Conservation (phyloP, 208 protist species). For the Borovskyia barvae region DNA sequence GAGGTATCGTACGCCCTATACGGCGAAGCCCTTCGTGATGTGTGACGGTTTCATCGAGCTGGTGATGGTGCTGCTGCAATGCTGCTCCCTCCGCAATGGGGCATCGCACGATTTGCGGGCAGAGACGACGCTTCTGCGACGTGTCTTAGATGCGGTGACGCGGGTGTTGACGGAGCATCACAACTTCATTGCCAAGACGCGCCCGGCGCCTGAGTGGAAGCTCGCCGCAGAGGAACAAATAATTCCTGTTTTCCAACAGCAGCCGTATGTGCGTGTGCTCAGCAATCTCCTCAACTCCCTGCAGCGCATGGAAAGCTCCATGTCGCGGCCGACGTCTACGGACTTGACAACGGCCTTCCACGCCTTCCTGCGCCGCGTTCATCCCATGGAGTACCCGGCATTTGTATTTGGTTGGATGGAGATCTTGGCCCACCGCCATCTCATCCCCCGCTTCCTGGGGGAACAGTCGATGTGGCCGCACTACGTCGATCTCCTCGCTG, state of each 20-base stretch:
- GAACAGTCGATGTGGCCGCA: conserved; percentile 38
- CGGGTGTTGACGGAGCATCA: conserved; percentile 78
- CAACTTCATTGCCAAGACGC: conserved; percentile 44
- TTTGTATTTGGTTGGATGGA: conserved; percentile 99
- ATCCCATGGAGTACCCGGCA: conserved; percentile 91
- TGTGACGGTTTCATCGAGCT: conserved; percentile 94
- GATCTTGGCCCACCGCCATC: conserved; percentile 95
- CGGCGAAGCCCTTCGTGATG: conserved; percentile 51
- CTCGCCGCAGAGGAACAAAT: conserved; percentile 63
- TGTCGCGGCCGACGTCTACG: conserved; percentile 44
- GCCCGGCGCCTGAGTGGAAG: conserved; percentile 26
- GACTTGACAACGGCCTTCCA: conserved; percentile 88
- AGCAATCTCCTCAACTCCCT: conserved; percentile 91
- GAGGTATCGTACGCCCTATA: conserved; percentile 65
- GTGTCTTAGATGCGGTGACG: conserved; percentile 70
- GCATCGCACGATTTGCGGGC: conserved; percentile 44
- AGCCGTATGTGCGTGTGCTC: conserved; percentile 96
- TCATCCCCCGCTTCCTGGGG: conserved; percentile 97
- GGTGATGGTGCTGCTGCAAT: conserved; percentile 86
- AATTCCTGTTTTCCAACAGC: conserved; percentile 94
- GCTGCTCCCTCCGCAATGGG: conserved; percentile 74
- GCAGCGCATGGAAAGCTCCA: conserved; percentile 49
- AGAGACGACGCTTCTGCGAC: conserved; percentile 69
- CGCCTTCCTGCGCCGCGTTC: conserved; percentile 85
- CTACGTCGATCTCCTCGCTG: conserved; percentile 73